Percentiles rank a stretch among this genome's conserved stretches.
Conservation (phyloP, 345 rosid species). For the Aquilaria yunnanensis region DNA sequence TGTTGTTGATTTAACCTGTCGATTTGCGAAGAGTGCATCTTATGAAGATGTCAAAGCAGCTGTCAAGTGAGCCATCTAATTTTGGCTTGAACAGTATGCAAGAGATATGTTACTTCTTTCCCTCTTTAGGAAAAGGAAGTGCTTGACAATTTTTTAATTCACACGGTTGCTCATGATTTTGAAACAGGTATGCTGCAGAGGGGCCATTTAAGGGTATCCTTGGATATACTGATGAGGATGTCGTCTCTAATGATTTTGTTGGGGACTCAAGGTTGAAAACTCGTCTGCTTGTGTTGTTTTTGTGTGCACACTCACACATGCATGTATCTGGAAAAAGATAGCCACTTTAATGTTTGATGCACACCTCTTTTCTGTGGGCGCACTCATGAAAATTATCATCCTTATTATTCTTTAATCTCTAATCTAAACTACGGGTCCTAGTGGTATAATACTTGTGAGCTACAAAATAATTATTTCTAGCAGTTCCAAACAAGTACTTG, state of each 20-base stretch:
- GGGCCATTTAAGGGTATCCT: conserved; percentile 89
- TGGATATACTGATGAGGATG: conserved; percentile 96
- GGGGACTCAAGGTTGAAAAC: conserved; percentile 76
- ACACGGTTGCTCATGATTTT: too few relatives aligned
- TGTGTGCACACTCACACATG: not conserved
- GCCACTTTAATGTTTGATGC: not conserved
- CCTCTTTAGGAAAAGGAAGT: not conserved
- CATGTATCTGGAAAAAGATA: not conserved
- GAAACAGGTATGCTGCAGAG: conserved; percentile 76
- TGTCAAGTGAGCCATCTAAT: conserved; percentile 49
- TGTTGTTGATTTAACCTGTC: conserved; percentile 96
- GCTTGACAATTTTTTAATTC: conserved; percentile 6
- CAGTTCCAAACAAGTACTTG: not conserved
- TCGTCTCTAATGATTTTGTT: conserved; percentile 87
- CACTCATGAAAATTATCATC: not conserved
- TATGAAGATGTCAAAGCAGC: conserved; percentile 94
- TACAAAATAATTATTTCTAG: too few relatives aligned
- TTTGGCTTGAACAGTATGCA: not conserved
- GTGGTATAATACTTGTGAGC: too few relatives aligned
- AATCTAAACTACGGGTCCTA: too few relatives aligned
- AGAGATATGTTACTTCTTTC: not conserved
- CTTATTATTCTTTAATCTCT: not conserved
- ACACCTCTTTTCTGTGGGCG: not conserved
- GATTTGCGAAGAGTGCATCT: conserved; percentile 88
- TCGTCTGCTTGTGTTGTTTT: conserved; percentile 3